Base-by-base conservation (phyloP, 1,139 yeast genomes). In the Hemisphaericaspora xylofermentans region DNA sequence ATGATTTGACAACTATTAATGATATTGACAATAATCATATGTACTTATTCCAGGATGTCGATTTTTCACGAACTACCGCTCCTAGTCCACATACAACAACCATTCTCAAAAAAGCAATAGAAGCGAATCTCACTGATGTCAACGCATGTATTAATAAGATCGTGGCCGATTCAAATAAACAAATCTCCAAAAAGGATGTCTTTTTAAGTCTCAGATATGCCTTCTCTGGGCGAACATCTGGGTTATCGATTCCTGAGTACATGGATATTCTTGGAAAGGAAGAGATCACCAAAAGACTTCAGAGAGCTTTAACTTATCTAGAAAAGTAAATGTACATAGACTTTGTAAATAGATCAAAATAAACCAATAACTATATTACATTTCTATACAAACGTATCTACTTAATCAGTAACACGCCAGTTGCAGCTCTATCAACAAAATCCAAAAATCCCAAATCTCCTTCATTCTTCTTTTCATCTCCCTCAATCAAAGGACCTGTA, bases 211-310 rank as follows among this genome's bases (percentile, higher is more conserved):
- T 88, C 9, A 70, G 97, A 43, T 80, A 70, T 50, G 93, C 93
- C 0, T 58, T 88, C n/a, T 73, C 89, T 7, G 95, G 89, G 0
- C 78, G 83, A 3, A 66, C 68, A 4, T 73, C 95, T 0, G 96
- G 97, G 0, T 67, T 84, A 17, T 78, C 83, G 12, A 66, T 89
- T 6, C 87, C 89, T 0, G 64, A 71, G 6, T 64, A 87, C 33
- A 57, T 84, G 17, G 74, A 73, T 0, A 55, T 85, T 4, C 53
- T 88, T 12, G 93, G 94, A 0, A 43, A 55, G 1, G 61, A 68
- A 9, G 80, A 74, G 46, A 58, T 69, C 6, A 49, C 52, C 10
- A 36, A 43, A 6, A 68, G 88, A 54, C 46, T 80, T 10, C 25
- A 43, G 2, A 46, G 43, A 24, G 68, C 66, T 7, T 51, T 46